Evolutionary conservation across 179 eudicot genomes (phyloP).

Genomic region (Spinacia oleracea): DNA sequence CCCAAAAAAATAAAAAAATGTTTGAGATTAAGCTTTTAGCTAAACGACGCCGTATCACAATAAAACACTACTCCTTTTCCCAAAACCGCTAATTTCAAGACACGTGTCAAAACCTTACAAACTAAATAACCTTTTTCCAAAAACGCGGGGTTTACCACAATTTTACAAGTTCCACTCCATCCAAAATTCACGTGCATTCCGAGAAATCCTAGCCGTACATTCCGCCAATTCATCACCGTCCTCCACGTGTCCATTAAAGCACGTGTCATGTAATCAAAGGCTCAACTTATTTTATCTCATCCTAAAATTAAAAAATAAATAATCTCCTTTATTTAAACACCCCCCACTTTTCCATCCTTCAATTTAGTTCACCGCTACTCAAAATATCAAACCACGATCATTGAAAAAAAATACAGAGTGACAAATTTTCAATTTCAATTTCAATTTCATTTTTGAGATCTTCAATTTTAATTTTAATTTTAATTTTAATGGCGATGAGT

Average conservation of each 20-base stretch:
- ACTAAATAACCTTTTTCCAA: not conserved
- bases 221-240: not conserved
- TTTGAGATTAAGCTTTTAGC: too few species aligned
- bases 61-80: not conserved
- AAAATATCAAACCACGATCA: too few species aligned
- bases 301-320: too few species aligned
- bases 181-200: not conserved
- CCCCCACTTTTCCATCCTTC: not conserved
- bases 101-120: not conserved
- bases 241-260: not conserved
- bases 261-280: not conserved
- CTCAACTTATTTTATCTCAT: not conserved
- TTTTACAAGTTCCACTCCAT: not conserved
- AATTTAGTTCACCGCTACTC: not conserved
- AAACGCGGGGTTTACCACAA: not conserved
- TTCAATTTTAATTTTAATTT: too few species aligned
- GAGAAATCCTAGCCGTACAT: not conserved
- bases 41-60: not conserved
- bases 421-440: too few species aligned
- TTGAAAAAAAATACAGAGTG: too few species aligned
- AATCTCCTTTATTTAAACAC: not conserved
- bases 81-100: not conserved
- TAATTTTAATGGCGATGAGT: constrained; percentile 54
- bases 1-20: too few species aligned
- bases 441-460: constrained; percentile 12